A percentile compares a stretch with the other conserved stretches of the same genome.
These are phyloP conservation scores for Linum trigynum DNA, from an alignment of 345 rosid genomes.

Conservation along the genomic window DNA sequence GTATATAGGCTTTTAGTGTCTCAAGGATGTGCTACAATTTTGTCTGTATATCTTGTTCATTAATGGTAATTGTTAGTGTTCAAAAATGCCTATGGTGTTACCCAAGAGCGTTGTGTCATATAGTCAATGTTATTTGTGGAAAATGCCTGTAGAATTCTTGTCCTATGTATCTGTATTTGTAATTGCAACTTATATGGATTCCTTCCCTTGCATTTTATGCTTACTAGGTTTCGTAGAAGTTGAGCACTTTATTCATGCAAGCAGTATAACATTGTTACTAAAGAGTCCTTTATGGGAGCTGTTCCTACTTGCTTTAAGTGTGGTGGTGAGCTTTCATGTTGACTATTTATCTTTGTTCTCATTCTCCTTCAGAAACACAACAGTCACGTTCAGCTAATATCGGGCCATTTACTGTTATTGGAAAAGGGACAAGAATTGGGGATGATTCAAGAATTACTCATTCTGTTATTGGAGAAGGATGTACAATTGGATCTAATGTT, in stretches of 20 bases:
- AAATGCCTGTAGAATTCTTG: background rate
- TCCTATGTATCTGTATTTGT: background rate
- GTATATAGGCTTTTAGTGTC: background rate
- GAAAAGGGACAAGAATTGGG: conserved; percentile 62
- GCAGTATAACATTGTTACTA: background rate
- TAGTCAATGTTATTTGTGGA: background rate
- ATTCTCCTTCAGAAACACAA: conserved; percentile 37
- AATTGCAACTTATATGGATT: background rate
- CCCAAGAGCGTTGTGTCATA: background rate
- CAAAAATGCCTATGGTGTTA: background rate
- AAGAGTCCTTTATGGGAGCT: too few species aligned
- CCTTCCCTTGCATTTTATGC: background rate
- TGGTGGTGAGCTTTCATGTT: background rate
- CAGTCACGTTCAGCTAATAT: conserved; percentile 59
- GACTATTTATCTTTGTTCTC: conserved; percentile 3
- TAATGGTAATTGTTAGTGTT: background rate
- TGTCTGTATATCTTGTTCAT: background rate
- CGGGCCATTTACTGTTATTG: conserved; percentile 72
- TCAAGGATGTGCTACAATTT: too few species aligned
- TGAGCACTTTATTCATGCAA: background rate
- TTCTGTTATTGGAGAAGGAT: conserved; percentile 83
- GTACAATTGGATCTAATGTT: conserved; percentile 79
- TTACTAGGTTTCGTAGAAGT: background rate
- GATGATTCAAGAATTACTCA: conserved; percentile 42
- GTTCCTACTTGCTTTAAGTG: background rate